Evolutionary conservation across 139 green algal species (phyloP).

Genomic region (Coelastrella sp.): DNA sequence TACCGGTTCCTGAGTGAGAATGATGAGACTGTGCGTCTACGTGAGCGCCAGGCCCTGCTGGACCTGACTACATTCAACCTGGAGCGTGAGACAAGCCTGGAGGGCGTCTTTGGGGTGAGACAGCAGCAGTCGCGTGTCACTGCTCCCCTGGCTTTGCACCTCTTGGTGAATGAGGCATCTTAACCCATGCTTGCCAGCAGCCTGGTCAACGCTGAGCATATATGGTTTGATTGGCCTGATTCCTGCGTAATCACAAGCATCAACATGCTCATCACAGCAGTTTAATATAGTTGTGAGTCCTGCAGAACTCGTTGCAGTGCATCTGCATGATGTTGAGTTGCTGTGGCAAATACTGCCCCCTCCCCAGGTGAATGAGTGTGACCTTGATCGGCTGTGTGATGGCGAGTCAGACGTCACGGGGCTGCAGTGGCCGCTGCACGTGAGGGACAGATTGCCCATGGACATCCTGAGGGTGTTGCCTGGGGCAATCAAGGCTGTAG

Average conservation of each 20-base stretch:
- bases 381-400: conserved; percentile 39
- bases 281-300: too few relatives aligned
- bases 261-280: too few relatives aligned
- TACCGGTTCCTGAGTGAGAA: conserved; percentile 56
- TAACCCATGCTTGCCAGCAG: too few relatives aligned
- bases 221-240: neutral
- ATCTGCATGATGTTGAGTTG: too few relatives aligned
- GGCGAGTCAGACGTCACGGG: neutral
- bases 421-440: conserved; percentile 2
- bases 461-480: conserved; percentile 4
- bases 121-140: neutral
- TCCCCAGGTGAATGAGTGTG: conserved; percentile 29
- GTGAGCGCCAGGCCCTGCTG: conserved; percentile 45
- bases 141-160: too few relatives aligned
- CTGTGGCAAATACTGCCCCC: too few relatives aligned
- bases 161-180: too few relatives aligned
- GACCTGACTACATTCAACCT: conserved; percentile 50
- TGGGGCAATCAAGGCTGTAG: conserved; percentile 23
- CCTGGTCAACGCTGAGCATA: too few relatives aligned
- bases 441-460: neutral
- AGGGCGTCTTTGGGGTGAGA: conserved; percentile 55
- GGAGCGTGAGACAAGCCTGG: conserved; percentile 49
- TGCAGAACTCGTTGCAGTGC: too few relatives aligned
- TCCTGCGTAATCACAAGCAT: neutral
- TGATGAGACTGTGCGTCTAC: conserved; percentile 49